These are phyloP conservation scores for Parachaetomium inaequale DNA, from an alignment of 495 filamentous ascomycete genomes.

Conservation along the genomic window DNA sequence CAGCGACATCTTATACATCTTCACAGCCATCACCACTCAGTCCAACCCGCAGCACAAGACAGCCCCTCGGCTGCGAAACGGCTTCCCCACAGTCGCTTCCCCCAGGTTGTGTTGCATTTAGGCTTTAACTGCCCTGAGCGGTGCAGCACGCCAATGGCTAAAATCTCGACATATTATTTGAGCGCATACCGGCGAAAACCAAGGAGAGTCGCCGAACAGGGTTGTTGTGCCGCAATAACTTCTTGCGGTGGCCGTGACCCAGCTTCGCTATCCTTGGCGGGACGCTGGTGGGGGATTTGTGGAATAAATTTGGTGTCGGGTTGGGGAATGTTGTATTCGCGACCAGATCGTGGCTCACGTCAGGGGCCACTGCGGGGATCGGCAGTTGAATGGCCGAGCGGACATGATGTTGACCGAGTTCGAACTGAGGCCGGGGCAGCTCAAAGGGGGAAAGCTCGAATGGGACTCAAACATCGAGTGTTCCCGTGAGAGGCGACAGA, in stretches of 20 bases:
- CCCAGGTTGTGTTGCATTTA: conserved; percentile 16
- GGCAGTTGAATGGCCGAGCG: conserved; percentile 11
- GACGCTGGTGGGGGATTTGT: conserved; percentile 7
- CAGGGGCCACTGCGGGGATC: conserved; percentile 6
- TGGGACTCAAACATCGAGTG: background rate
- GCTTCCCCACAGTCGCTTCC: conserved; percentile 18
- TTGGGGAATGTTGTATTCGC: conserved; percentile 13
- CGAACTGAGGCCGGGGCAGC: background rate
- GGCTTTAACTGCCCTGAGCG: conserved; percentile 9
- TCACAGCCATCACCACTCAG: background rate
- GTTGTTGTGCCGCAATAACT: conserved; percentile 8
- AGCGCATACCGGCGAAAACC: background rate
- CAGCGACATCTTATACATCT: conserved; percentile 9
- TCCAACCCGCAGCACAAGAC: background rate
- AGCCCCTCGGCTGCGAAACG: background rate
- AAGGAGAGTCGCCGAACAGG: background rate
- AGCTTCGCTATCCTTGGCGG: conserved; percentile 1
- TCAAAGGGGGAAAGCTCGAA: background rate
- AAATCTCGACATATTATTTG: conserved; percentile 17
- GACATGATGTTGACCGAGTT: background rate
- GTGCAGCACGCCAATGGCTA: background rate
- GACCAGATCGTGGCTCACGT: background rate
- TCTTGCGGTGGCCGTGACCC: background rate
- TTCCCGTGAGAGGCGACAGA: background rate
- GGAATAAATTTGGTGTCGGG: conserved; percentile 18